These are phyloP conservation scores for Naumovozyma baii DNA, from an alignment of 805 yeast species.

Conservation along the genomic window DNA sequence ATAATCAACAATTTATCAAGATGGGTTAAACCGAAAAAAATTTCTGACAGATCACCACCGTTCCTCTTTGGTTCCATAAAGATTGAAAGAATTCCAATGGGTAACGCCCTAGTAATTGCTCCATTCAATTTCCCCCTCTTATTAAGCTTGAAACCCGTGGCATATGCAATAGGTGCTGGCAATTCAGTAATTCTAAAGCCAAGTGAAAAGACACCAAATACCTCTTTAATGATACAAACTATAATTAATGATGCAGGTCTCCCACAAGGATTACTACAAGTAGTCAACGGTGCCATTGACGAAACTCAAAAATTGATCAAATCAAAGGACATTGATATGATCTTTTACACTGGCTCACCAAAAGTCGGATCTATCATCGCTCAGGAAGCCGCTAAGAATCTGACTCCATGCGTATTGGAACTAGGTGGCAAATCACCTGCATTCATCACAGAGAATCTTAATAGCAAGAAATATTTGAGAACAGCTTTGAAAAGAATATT, in stretches of 20 bases:
- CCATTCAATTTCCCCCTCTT: constrained; percentile 40
- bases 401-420: constrained; percentile 76
- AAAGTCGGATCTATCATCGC: constrained; percentile 71
- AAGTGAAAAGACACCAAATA: constrained; percentile 59
- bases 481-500: constrained; percentile 51
- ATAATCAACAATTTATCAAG: constrained; percentile 49
- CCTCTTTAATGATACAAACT: constrained; percentile 46
- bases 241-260: constrained; percentile 38
- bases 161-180: constrained; percentile 80
- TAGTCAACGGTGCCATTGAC: constrained; percentile 64
- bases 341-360: constrained; percentile 77
- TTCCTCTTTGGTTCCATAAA: constrained; percentile 31
- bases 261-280: constrained; percentile 49
- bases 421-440: constrained; percentile 91
- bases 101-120: constrained; percentile 57
- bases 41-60: constrained; percentile 24
- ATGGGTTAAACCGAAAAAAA: constrained; percentile 48
- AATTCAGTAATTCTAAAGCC: constrained; percentile 72
- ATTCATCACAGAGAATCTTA: constrained; percentile 46
- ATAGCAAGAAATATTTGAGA: constrained; percentile 33
- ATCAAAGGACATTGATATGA: constrained; percentile 60
- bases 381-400: constrained; percentile 68
- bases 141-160: constrained; percentile 53
- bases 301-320: constrained; percentile 53
- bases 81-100: constrained; percentile 41